These are phyloP conservation scores for Mycena metata DNA, from an alignment of 768 basidiomycete genomes.

Conservation along the genomic window DNA sequence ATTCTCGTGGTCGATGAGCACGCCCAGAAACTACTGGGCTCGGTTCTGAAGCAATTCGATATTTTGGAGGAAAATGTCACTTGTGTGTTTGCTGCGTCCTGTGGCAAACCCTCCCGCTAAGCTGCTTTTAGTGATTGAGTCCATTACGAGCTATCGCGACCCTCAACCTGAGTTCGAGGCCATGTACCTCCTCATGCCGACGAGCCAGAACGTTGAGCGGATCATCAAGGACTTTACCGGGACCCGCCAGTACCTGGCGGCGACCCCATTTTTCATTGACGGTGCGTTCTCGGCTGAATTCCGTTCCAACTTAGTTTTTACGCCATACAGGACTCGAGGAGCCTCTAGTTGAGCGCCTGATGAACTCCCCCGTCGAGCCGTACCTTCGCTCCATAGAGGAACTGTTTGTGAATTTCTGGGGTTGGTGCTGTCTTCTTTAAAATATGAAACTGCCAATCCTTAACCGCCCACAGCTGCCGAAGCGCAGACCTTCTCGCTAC, in stretches of 20 bases:
- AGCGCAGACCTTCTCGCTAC: slow-evolving; percentile 85
- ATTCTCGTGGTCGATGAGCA: slow-evolving; percentile 96
- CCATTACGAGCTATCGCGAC: slow-evolving; percentile 85
- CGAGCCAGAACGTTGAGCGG: slow-evolving; percentile 92
- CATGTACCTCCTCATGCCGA: slow-evolving; percentile 95
- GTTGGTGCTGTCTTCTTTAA: slow-evolving; percentile 59
- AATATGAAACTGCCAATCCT: background rate
- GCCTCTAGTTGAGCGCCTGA: slow-evolving; percentile 79
- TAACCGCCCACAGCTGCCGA: slow-evolving; percentile 73
- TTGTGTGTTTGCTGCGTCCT: slow-evolving; percentile 66
- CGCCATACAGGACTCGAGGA: slow-evolving; percentile 77
- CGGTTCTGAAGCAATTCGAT: slow-evolving; percentile 93
- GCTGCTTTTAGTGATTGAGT: slow-evolving; percentile 82
- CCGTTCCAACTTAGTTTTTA: slow-evolving; percentile 8
- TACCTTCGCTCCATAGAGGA: slow-evolving; percentile 85
- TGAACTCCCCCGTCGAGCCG: slow-evolving; percentile 81
- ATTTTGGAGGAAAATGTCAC: slow-evolving; percentile 97
- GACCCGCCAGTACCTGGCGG: slow-evolving; percentile 81
- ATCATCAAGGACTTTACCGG: slow-evolving; percentile 86
- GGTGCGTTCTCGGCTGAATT: slow-evolving; percentile 55
- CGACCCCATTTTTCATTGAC: slow-evolving; percentile 95
- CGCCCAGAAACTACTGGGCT: slow-evolving; percentile 84
- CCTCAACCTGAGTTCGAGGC: slow-evolving; percentile 91
- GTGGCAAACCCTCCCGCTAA: slow-evolving; percentile 28
- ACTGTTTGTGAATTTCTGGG: slow-evolving; percentile 93